Conservation (phyloP, 441 rosid species). For the Erodium moschatum region DNA sequence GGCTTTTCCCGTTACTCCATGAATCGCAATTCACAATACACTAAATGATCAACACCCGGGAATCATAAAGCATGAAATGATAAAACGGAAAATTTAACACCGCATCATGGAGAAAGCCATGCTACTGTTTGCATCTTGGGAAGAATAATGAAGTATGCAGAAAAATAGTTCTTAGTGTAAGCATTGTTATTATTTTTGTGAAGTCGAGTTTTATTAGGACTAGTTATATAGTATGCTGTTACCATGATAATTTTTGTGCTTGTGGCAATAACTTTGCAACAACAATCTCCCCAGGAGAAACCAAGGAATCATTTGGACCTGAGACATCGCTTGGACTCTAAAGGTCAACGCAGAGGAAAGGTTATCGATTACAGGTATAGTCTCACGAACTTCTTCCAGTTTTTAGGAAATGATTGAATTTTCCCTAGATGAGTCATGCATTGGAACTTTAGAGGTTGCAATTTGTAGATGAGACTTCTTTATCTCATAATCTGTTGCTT, state of each 20-base stretch:
- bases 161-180: neutral
- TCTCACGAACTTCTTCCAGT: constrained; percentile 10
- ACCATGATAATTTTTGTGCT: neutral
- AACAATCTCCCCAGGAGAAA: constrained; percentile 43
- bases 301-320: constrained; percentile 91
- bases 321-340: constrained; percentile 81
- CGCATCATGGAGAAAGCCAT: neutral
- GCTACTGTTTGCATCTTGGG: neutral
- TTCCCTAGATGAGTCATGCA: neutral
- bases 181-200: neutral
- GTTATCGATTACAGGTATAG: constrained; percentile 77
- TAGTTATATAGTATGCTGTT: neutral
- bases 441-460: neutral
- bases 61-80: neutral
- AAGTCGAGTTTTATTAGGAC: neutral
- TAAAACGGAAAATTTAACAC: neutral
- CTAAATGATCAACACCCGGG: neutral
- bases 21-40: neutral
- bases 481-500: no score
- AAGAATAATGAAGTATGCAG: neutral
- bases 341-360: constrained; percentile 87
- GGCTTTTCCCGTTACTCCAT: neutral
- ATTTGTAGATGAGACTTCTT: neutral
- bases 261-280: neutral
- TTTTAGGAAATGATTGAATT: neutral